A percentile compares a stretch with the other conserved stretches of the same genome.
Evolutionary conservation across 495 filamentous ascomycete genomes (phyloP).

Genomic region (Usnea hakonensis): DNA sequence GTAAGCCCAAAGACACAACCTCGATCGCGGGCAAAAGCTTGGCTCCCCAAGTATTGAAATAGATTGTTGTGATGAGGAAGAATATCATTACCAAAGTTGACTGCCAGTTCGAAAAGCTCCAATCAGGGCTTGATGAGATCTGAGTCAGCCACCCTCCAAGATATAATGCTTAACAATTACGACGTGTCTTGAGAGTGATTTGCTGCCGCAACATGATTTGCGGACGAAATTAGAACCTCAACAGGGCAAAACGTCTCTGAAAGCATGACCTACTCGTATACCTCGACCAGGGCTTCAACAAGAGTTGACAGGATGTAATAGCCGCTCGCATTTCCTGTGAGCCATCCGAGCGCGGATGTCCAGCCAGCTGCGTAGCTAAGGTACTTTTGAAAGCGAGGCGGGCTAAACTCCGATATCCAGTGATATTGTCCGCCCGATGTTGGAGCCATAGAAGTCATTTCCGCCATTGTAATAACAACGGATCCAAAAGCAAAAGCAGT

Average conservation of each 20-base stretch:
- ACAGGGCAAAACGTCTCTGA: too few relatives aligned
- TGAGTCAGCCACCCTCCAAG: too few relatives aligned
- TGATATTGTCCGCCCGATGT: conserved; percentile 44
- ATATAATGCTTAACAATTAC: too few relatives aligned
- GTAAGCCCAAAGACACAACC: neutral
- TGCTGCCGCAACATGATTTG: too few relatives aligned
- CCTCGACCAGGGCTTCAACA: neutral
- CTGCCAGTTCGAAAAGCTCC: neutral
- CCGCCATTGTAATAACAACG: conserved; percentile 43
- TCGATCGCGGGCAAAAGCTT: neutral
- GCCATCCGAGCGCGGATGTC: conserved; percentile 1
- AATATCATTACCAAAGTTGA: neutral
- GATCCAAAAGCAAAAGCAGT: conserved; percentile 38
- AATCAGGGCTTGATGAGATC: too few relatives aligned
- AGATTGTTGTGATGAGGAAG: neutral
- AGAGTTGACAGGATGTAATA: neutral
- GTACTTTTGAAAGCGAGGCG: conserved; percentile 35
- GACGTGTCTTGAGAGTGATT: too few relatives aligned
- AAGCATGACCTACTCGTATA: too few relatives aligned
- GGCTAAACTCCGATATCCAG: conserved; percentile 43
- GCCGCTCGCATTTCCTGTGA: neutral
- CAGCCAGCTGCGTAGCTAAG: conserved; percentile 38
- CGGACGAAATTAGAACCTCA: too few relatives aligned
- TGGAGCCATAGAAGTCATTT: conserved; percentile 50
- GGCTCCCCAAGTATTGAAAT: conserved; percentile 1